Percentiles rank a stretch among this genome's conserved stretches.
Conservation (phyloP, 352 stramenopile genomes). For the Phytophthora ramorum region DNA sequence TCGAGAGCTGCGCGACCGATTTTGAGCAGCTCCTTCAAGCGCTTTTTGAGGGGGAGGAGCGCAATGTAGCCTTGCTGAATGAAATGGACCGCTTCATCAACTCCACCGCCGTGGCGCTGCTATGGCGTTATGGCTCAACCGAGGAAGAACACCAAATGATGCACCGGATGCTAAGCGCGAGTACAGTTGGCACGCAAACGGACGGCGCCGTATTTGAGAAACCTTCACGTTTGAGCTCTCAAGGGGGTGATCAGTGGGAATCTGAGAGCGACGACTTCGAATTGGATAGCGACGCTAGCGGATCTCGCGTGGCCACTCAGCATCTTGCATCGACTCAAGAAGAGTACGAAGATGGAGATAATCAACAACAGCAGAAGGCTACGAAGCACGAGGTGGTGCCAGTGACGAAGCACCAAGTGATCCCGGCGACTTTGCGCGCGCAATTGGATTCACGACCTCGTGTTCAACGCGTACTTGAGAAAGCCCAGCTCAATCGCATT, state of each 20-base stretch:
- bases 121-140: slow-evolving; percentile 72
- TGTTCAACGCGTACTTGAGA: slow-evolving; percentile 64
- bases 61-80: slow-evolving; percentile 54
- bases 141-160: slow-evolving; percentile 58
- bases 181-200: slow-evolving; percentile 52
- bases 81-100: slow-evolving; percentile 77
- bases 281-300: slow-evolving; percentile 13
- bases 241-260: slow-evolving; percentile 21
- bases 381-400: slow-evolving; percentile 20
- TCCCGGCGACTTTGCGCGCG: slow-evolving; percentile 54
- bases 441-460: slow-evolving; percentile 59
- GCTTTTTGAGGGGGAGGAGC: slow-evolving; percentile 46
- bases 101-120: slow-evolving; percentile 63
- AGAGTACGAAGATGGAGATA: slow-evolving; percentile 10
- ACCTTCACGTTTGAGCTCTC: slow-evolving; percentile 11
- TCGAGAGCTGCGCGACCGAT: slow-evolving; percentile 65
- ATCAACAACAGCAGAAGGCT: background rate
- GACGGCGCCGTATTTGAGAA: slow-evolving; percentile 18
- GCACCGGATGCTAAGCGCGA: slow-evolving; percentile 59
- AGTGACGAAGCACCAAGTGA: slow-evolving; percentile 50
- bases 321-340: background rate
- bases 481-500: slow-evolving; percentile 47
- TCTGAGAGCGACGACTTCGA: slow-evolving; percentile 26
- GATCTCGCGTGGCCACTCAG: background rate
- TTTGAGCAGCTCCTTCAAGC: slow-evolving; percentile 65